A percentile compares a stretch with the other conserved stretches of the same genome.
phyloP scores from a whole-genome alignment of 2,329 filamentous ascomycete genomes.

The Colletotrichum tabaci region DNA sequence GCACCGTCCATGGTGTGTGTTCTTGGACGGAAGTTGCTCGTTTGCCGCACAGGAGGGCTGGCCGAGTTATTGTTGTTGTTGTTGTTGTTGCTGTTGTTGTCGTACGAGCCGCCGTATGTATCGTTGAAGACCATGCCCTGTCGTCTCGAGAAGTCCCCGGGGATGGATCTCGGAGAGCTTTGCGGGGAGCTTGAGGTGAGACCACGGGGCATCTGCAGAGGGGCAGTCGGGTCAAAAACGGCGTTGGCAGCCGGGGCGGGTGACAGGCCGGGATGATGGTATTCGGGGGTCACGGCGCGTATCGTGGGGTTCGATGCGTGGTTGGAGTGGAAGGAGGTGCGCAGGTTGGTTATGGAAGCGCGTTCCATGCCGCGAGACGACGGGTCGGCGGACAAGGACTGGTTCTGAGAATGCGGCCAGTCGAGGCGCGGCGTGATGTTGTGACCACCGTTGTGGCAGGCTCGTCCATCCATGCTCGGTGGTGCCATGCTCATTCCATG shows the following conservation, averaged over 20 bases:
- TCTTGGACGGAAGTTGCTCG: constrained; percentile 63
- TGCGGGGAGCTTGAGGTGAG: constrained; percentile 58
- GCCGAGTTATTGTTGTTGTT: constrained; percentile 63
- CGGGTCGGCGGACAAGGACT: constrained; percentile 41
- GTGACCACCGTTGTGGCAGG: constrained; percentile 55
- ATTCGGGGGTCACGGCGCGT: constrained; percentile 78
- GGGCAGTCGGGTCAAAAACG: constrained; percentile 25
- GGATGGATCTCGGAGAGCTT: constrained; percentile 64
- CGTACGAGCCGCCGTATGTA: constrained; percentile 65
- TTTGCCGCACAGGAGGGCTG: constrained; percentile 50
- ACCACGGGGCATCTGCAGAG: constrained; percentile 48
- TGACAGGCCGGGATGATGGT: constrained; percentile 34
- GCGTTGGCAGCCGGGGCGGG: constrained; percentile 30
- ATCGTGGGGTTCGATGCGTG: constrained; percentile 61
- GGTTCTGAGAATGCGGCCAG: constrained; percentile 50
- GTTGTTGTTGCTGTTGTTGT: constrained; percentile 65
- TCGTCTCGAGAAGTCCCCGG: constrained; percentile 62
- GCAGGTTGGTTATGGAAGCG: constrained; percentile 53
- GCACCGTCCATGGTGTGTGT: constrained; percentile 73
- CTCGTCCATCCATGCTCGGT: constrained; percentile 62
- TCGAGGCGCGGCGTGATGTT: constrained; percentile 53
- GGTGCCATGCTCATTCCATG: constrained; percentile 63
- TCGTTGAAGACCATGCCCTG: constrained; percentile 76
- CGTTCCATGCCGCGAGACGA: constrained; percentile 51
- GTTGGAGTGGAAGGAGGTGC: constrained; percentile 53